A percentile compares a stretch with the other conserved stretches of the same genome.
phyloP scores from a whole-genome alignment of 257 asterid genomes.

The Cordia subcordata region DNA sequence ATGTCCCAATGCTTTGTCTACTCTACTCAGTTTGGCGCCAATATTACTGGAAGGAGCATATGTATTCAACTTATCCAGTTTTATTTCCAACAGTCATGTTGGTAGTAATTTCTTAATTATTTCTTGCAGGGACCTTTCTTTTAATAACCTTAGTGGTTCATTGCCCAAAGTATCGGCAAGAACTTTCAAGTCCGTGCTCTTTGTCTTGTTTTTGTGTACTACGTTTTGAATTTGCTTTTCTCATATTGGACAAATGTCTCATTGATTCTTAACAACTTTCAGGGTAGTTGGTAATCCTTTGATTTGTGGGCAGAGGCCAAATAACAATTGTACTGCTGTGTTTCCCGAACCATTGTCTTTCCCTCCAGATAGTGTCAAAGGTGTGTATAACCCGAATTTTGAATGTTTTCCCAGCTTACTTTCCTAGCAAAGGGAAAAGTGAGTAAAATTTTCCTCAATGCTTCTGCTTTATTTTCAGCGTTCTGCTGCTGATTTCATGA shows the following conservation, averaged over 20 bases:
- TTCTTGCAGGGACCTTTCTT: slow-evolving; percentile 76
- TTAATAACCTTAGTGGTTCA: slow-evolving; percentile 40
- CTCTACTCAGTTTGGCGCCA: neutral
- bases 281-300: slow-evolving; percentile 85
- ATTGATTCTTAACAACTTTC: slow-evolving; percentile 24
- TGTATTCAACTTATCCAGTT: neutral
- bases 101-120: neutral
- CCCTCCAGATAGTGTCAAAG: slow-evolving; percentile 57
- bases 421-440: neutral
- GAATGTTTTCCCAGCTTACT: neutral
- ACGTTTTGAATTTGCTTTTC: neutral
- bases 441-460: neutral
- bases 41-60: neutral
- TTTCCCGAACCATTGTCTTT: slow-evolving; percentile 82
- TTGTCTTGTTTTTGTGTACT: neutral
- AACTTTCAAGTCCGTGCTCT: slow-evolving; percentile 65
- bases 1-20: slow-evolving; percentile 19
- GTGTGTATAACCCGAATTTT: slow-evolving; percentile 18
- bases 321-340: slow-evolving; percentile 63
- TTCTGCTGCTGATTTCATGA: neutral
- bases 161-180: slow-evolving; percentile 36
- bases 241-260: slow-evolving; percentile 7
- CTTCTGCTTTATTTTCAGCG: neutral
- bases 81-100: slow-evolving; percentile 5
- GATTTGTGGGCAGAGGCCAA: slow-evolving; percentile 64